Evolutionary conservation across 2,329 filamentous ascomycete genomes (phyloP), one percentile per base, ranked within the genome.

Genomic region (Alternaria tenuissima): DNA sequence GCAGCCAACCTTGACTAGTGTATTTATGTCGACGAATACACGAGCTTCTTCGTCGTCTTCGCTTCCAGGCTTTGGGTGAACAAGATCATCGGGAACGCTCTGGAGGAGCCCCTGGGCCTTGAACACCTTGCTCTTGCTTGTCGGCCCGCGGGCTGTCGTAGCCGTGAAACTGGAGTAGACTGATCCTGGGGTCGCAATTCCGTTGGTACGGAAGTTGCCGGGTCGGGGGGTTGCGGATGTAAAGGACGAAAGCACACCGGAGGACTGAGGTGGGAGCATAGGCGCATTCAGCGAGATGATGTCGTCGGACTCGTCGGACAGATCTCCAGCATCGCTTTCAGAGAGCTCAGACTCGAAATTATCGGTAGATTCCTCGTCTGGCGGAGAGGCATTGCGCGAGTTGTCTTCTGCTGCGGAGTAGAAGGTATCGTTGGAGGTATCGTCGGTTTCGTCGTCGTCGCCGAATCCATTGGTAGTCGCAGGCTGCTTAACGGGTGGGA

Each of bases 301-400:
- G 62, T 97, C 93, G 66, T 97, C 94, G 0, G 92, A 95, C 74
- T 97, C 94, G 76, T 97, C 94, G 0, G 94, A 97, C 16, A 94
- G 83, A 68, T 94, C 92, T 62, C 86, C 89, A n/a, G 90, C 89
- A 57, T 91, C 88, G 5, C 81, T 80, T 11, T 85, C 87, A 2
- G 88, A 89, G 8, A 86, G 76, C 62, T 91, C 88, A 4, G 88
- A 79, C 42, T 82, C 81, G n/a, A 83, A 74, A 22, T 79, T 78
- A 55, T 83, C 82, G 4, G 79, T 76, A 9, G 81, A 78, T 32
- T 81, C 77, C 12, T 71, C 78, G 30, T 72, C 77, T 14, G 77
- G 76, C 1, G 81, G 80, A 18, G 78, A 78, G 14, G 75, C 69
- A 39, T 73, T 72, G 51, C 77, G 76, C 36, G 79, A 78, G 7